Base-by-base conservation (phyloP, 75 land plant species). In the Sequoia sempervirens region DNA sequence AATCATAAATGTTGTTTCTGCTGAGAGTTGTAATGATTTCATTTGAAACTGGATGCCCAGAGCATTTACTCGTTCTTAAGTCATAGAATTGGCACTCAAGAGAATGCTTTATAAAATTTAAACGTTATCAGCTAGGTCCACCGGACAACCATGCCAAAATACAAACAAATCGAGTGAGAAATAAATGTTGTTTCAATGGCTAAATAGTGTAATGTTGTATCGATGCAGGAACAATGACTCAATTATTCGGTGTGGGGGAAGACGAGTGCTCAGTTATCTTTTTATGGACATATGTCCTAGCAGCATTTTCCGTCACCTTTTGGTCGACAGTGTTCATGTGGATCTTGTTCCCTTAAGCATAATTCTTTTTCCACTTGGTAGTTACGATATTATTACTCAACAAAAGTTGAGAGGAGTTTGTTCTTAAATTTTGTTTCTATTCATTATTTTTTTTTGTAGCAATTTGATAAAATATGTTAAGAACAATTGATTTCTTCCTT, bases 261-360 rank as follows among this genome's bases (percentile, higher is more conserved):
- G 84, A 87, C 26, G 92, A 90, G 36, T 89, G 88, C 87, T 89
- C 90, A 1, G 89, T 90, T 0, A 45, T 92, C 12, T 87, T 88
- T 78, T 84, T 92, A 4, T 90, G 92, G 92, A 89, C 92, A 15
- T 92, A 90, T 83, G 61, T 86, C 38, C 32, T 84, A 28, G 89
- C 92, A 40, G 85, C 88, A 34, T 1, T 91, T 32, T 88, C 88
- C 1, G 53, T 92, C 15, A 89, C 94, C 34, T n/a, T 84, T 1
- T 90, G 92, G 93, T 84, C 89, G 1, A 86, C 85, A 7, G 64
- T 91, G 38, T 92, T 75, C 85, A 85, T 92, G 90, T 88, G 84
- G 89, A 86, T 90, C 45, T 32, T 90, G 45, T n/a, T 83, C 69
- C 45, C n/a, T 11, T 64, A 0, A 82, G 14, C 4, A 47, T 86